Percentiles rank a stretch among this genome's conserved stretches.
These are phyloP conservation scores for Suillus luteus DNA, from an alignment of 768 basidiomycete species.

Conservation along the genomic window DNA sequence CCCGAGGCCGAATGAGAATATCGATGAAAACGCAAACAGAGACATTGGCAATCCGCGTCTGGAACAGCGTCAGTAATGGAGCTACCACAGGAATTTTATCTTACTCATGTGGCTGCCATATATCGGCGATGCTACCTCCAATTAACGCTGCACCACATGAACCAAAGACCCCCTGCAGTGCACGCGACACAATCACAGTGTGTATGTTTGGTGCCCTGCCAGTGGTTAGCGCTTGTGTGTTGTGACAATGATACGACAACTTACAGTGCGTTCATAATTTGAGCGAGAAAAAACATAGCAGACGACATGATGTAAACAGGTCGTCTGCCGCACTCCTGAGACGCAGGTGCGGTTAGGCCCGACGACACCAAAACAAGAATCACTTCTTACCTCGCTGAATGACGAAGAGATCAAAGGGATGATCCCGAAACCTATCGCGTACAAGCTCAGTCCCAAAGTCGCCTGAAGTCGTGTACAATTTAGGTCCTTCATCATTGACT, in stretches of 20 bases:
- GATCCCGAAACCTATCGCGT: constrained; percentile 59
- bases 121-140: constrained; percentile 69
- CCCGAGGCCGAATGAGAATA: constrained; percentile 63
- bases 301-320: constrained; percentile 59
- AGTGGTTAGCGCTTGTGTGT: background rate
- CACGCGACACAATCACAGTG: constrained; percentile 58
- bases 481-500: constrained; percentile 51
- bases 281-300: constrained; percentile 52
- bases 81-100: constrained; percentile 18
- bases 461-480: constrained; percentile 47
- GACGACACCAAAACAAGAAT: background rate
- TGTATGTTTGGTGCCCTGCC: constrained; percentile 46
- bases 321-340: constrained; percentile 62
- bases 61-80: background rate
- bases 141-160: constrained; percentile 68
- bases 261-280: constrained; percentile 41
- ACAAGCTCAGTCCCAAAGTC: constrained; percentile 52
- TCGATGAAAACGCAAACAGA: constrained; percentile 58
- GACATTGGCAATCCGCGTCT: constrained; percentile 81
- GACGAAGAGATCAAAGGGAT: constrained; percentile 64
- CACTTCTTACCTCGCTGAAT: constrained; percentile 52
- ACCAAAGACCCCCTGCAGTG: constrained; percentile 62
- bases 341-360: background rate
- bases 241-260: background rate
- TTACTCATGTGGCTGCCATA: constrained; percentile 66